These are phyloP conservation scores for Yamadazyma mexicana DNA, from an alignment of 1,139 yeast species.

Conservation along the genomic window DNA sequence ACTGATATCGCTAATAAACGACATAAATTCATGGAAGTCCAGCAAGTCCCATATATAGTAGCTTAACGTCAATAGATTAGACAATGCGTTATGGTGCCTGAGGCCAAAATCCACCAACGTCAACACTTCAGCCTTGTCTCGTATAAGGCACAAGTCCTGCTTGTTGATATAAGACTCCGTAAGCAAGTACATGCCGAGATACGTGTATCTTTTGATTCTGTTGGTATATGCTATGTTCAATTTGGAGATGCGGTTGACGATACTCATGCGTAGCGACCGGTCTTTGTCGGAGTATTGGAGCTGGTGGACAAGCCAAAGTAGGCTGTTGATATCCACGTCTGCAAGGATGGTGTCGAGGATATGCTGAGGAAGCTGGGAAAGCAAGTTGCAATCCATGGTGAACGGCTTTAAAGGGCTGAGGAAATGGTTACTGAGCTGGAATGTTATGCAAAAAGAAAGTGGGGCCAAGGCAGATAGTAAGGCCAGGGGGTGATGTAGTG, in stretches of 20 bases:
- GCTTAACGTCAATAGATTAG: slow-evolving; percentile 18
- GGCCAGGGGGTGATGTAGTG: too few species aligned
- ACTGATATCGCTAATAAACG: slow-evolving; percentile 8
- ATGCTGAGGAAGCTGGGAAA: slow-evolving; percentile 11
- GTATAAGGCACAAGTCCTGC: slow-evolving; percentile 4
- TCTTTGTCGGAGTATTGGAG: neutral
- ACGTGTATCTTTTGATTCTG: slow-evolving; percentile 12
- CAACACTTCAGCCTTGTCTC: slow-evolving; percentile 6
- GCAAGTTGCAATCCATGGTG: slow-evolving; percentile 5
- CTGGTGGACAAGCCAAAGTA: slow-evolving; percentile 3
- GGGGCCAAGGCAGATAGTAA: too few species aligned
- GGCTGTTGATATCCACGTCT: slow-evolving; percentile 11
- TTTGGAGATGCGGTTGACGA: neutral
- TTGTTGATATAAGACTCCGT: slow-evolving; percentile 13
- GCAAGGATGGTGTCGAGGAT: slow-evolving; percentile 7
- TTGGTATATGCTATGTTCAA: slow-evolving; percentile 12
- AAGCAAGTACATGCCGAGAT: slow-evolving; percentile 15
- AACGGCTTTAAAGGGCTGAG: neutral
- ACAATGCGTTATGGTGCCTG: slow-evolving; percentile 3
- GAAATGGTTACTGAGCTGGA: too few species aligned
- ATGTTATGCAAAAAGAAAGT: too few species aligned
- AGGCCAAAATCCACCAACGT: slow-evolving; percentile 6
- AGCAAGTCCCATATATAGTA: slow-evolving; percentile 22
- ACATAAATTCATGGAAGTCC: slow-evolving; percentile 18
- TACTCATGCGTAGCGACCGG: neutral